Evolutionary conservation across 169 alveolate species (phyloP).

Genomic region (Cyclospora cayetanensis): DNA sequence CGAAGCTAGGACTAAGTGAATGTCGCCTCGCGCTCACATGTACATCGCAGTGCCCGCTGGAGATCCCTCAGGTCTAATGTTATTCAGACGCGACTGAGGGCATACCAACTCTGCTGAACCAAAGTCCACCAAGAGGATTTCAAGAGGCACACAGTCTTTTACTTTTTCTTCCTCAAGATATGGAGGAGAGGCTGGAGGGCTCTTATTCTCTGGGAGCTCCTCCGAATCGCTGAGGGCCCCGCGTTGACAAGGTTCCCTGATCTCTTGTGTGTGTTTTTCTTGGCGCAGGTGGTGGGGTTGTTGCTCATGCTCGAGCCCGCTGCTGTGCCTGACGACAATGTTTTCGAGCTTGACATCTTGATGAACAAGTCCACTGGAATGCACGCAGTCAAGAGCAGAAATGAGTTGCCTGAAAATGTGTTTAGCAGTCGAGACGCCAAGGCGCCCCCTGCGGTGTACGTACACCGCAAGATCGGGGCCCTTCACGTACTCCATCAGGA

Average conservation of each 20-base stretch:
- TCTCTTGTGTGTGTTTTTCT: too few species aligned
- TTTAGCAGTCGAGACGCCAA: background rate
- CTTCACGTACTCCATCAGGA: slow-evolving; percentile 1
- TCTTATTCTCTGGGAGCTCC: too few species aligned
- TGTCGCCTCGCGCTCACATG: background rate
- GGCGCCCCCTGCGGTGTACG: background rate
- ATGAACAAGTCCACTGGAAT: background rate
- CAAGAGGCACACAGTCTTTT: too few species aligned
- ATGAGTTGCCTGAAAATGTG: background rate
- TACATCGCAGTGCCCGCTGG: slow-evolving; percentile 17
- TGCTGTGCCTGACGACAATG: slow-evolving; percentile 5
- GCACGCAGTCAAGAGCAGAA: background rate
- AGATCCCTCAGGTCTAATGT: background rate
- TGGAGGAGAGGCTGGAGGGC: too few species aligned
- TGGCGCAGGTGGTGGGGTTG: too few species aligned
- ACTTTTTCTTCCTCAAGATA: too few species aligned
- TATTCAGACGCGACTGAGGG: background rate
- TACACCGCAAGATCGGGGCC: slow-evolving; percentile 32
- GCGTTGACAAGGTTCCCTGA: too few species aligned
- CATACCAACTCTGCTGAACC: slow-evolving; percentile 7
- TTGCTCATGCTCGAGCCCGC: too few species aligned
- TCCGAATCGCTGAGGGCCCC: too few species aligned
- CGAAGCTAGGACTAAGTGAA: background rate
- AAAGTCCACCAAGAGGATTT: slow-evolving; percentile 6
- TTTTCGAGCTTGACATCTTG: slow-evolving; percentile 16